A percentile compares a stretch with the other conserved stretches of the same genome.
Evolutionary conservation across 177 flowering plant species (phyloP).

Genomic region (Vitis hybrid): DNA sequence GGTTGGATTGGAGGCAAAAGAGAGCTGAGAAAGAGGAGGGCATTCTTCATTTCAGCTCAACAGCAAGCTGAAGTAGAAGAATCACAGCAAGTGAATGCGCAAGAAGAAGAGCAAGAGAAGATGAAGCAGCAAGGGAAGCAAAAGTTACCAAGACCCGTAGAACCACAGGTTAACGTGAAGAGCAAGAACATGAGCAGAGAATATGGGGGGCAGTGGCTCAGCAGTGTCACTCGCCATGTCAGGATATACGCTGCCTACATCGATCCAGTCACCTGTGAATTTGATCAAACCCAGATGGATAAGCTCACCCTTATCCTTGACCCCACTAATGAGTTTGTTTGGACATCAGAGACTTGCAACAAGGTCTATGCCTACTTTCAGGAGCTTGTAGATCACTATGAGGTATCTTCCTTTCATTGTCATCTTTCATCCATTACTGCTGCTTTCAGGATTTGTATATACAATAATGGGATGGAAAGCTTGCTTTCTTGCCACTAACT

Average conservation of each 20-base stretch:
- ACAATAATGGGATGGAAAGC: background rate
- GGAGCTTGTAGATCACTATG: constrained; percentile 92
- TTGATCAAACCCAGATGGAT: constrained; percentile 90
- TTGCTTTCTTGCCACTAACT: background rate
- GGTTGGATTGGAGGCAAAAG: constrained; percentile 34
- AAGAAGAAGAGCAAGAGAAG: constrained; percentile 13
- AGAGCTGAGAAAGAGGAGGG: constrained; percentile 16
- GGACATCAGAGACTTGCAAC: constrained; percentile 71
- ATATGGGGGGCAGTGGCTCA: constrained; percentile 80
- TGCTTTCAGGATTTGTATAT: too few relatives aligned
- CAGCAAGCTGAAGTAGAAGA: constrained; percentile 35
- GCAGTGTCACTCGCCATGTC: constrained; percentile 70
- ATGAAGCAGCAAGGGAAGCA: constrained; percentile 9
- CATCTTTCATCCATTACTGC: background rate
- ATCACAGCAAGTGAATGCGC: constrained; percentile 13
- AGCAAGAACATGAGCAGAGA: constrained; percentile 76
- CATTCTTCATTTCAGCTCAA: constrained; percentile 41
- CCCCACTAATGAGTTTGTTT: constrained; percentile 74
- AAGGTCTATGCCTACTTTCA: constrained; percentile 80
- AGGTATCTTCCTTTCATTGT: constrained; percentile 39
- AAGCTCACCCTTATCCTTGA: constrained; percentile 85
- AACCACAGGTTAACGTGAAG: constrained; percentile 46
- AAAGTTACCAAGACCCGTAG: constrained; percentile 39
- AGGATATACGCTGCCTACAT: constrained; percentile 82
- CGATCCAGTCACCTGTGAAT: constrained; percentile 70